Evolutionary conservation across 495 filamentous ascomycete genomes (phyloP), one percentile per base, ranked within the genome.

Genomic region (Bombardia bombarda): DNA sequence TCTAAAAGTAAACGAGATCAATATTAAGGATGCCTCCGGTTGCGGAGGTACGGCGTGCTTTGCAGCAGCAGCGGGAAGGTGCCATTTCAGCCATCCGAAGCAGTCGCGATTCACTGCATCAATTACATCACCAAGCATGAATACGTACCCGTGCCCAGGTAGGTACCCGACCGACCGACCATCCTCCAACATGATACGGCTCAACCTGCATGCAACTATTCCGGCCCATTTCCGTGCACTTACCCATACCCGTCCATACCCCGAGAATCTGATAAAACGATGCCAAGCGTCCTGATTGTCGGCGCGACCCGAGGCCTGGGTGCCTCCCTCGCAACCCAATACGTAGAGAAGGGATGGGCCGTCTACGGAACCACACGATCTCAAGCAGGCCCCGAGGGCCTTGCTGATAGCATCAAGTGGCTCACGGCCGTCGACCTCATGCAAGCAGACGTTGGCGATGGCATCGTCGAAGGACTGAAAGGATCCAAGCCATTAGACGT

Each of bases 271-370:
- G n/a, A n/a, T n/a, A 28, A 28, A 28, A 28, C 2, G 26, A 28
- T 28, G 26, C 13, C 6, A 5, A 25, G 32, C 14, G 59, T 83
- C 33, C 72, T 86, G 14, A 74, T 87, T 23, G 56, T 87, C 33
- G 82, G 83, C 24, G 82, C 76, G 3, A 84, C 78, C 9, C 69
- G 82, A 28, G 83, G 82, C 16, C 66, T 87, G 0, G 83, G 83
- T 1, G 74, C 75, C 30, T 67, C 77, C 13, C 71, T 87, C 18
- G 68, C 68, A 14, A 70, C 71, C 24, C 57, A 72, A 46, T 87
- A 86, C 56, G 69, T 73, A 39, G 57, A 18, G 2, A 49, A 68
- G n/a, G 40, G 64, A 18, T 50, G 61, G 10, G 72, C 45, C 16
- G 75, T 85, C 44, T 79, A 74, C 55, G 82, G 70, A 41, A 85